phyloP scores from a whole-genome alignment of 805 yeast species.

The Starmerella roubikii region DNA sequence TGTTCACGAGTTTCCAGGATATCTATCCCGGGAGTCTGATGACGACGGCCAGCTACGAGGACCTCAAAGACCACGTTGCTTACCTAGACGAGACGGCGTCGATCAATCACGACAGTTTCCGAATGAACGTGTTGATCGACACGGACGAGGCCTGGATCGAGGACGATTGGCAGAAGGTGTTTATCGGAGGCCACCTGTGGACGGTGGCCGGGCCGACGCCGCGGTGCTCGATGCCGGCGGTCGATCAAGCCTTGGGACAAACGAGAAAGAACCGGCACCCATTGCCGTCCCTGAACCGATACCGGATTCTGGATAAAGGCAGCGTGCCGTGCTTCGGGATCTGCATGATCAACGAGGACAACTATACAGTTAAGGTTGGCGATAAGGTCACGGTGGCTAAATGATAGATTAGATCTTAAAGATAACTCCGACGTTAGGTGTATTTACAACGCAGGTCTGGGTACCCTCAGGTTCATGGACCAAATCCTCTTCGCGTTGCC shows the following conservation, averaged over 20 bases:
- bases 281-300: constrained; percentile 22
- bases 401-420: constrained; percentile 1
- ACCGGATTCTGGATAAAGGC: constrained; percentile 24
- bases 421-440: no score
- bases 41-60: constrained; percentile 21
- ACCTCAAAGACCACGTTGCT: constrained; percentile 18
- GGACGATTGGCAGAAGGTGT: constrained; percentile 24
- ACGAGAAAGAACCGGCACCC: constrained; percentile 21
- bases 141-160: constrained; percentile 26
- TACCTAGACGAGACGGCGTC: constrained; percentile 15
- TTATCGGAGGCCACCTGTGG: constrained; percentile 20
- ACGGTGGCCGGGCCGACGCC: constrained; percentile 21
- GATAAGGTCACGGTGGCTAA: constrained; percentile 12
- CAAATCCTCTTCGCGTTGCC: constrained; percentile 32
- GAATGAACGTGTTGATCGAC: constrained; percentile 25
- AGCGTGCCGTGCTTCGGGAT: constrained; percentile 25
- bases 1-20: constrained; percentile 23
- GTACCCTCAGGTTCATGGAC: no score
- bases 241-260: constrained; percentile 21
- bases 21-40: constrained; percentile 24
- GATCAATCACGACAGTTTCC: constrained; percentile 21
- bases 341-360: constrained; percentile 20
- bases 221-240: constrained; percentile 26
- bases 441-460: no score
- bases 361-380: constrained; percentile 21